phyloP scores from a whole-genome alignment of 371 early-diverging fungal species.

The Chytridium lagenaria region DNA sequence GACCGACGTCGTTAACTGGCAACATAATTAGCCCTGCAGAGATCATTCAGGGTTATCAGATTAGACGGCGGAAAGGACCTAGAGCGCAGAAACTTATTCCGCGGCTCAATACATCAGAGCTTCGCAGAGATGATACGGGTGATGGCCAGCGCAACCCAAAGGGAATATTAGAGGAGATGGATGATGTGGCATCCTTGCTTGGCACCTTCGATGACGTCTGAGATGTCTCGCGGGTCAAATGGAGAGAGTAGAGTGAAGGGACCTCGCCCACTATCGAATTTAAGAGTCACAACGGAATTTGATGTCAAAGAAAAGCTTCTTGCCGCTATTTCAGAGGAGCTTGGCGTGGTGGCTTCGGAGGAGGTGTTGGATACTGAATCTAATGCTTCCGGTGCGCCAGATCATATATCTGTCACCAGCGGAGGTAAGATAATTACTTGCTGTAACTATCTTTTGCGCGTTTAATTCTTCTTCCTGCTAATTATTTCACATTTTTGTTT shows the following conservation, averaged over 20 bases:
- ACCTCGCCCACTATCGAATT: not conserved
- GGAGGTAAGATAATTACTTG: no score
- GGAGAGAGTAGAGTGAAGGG: not conserved
- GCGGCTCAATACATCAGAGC: not conserved
- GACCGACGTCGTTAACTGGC: no score
- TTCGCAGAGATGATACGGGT: not conserved
- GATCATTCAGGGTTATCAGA: no score
- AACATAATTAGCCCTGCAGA: no score
- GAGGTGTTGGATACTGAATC: not conserved
- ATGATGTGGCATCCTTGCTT: not conserved
- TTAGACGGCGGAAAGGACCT: slow-evolving; percentile 5
- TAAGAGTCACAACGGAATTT: not conserved
- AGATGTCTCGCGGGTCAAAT: not conserved
- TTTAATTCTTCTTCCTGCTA: no score
- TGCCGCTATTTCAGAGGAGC: not conserved
- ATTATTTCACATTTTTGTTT: no score
- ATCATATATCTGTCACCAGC: not conserved
- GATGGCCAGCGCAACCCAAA: not conserved
- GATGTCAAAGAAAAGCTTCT: slow-evolving; percentile 1
- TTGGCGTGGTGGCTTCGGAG: not conserved
- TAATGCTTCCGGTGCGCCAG: not conserved
- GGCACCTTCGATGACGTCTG: slow-evolving; percentile 6
- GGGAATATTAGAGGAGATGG: not conserved
- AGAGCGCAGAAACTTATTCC: not conserved
- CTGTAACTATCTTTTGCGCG: no score